Evolutionary conservation across 202 grass and related monocot genomes (phyloP).

Genomic region (Digitaria exilis): DNA sequence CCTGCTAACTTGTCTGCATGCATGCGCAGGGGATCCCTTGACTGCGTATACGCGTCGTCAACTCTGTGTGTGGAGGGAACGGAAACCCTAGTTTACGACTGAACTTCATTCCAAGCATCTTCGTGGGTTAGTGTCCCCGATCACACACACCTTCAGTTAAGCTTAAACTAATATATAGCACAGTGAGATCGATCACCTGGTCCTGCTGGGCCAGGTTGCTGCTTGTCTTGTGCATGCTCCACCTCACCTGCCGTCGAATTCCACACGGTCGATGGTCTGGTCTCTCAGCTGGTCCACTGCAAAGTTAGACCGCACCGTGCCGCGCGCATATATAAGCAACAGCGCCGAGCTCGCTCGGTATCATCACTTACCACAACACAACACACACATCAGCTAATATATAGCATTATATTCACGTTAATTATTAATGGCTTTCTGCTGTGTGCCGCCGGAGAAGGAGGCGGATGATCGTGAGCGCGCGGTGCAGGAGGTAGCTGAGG

Average conservation of each 20-base stretch:
- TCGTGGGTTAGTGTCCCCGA: neutral
- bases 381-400: neutral
- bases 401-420: too few species aligned
- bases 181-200: neutral
- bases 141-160: neutral
- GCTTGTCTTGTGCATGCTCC: neutral
- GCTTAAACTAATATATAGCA: neutral
- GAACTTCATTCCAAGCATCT: neutral
- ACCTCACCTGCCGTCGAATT: too few species aligned
- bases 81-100: neutral
- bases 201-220: neutral
- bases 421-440: too few species aligned
- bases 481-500: conserved; percentile 4
- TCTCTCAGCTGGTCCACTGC: neutral
- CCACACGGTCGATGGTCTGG: neutral
- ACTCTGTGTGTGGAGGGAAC: neutral
- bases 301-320: neutral
- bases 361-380: neutral
- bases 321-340: neutral
- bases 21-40: too few species aligned
- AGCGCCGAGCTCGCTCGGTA: neutral
- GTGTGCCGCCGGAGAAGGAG: too few species aligned
- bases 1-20: too few species aligned
- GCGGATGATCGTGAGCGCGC: neutral
- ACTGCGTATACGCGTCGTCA: conserved; percentile 4